Evolutionary conservation across 2,329 filamentous ascomycete species (phyloP).

Genomic region (Huntiella omanensis): DNA sequence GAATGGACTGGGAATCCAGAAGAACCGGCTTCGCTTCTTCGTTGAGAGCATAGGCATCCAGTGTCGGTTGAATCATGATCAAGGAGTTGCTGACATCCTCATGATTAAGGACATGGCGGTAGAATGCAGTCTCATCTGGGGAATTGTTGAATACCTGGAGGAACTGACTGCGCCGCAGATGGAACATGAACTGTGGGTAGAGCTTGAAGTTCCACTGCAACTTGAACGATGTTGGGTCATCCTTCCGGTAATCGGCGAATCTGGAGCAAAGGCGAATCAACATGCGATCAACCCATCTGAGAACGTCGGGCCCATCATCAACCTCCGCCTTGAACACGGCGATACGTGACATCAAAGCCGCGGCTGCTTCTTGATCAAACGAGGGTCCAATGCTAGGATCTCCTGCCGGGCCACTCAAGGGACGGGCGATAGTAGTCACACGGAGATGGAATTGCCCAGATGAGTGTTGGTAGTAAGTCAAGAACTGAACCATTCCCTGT

Average conservation of each 20-base stretch:
- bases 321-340: slow-evolving; percentile 98
- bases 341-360: slow-evolving; percentile 96
- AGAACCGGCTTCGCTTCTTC: slow-evolving; percentile 85
- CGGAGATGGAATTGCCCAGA: slow-evolving; percentile 91
- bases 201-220: slow-evolving; percentile 98
- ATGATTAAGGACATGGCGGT: slow-evolving; percentile 88
- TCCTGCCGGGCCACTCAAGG: slow-evolving; percentile 79
- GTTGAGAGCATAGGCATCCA: slow-evolving; percentile 94
- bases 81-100: slow-evolving; percentile 94
- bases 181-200: slow-evolving; percentile 99
- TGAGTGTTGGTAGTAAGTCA: slow-evolving; percentile 97
- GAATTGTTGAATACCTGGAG: slow-evolving; percentile 99
- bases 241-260: slow-evolving; percentile 95
- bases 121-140: slow-evolving; percentile 97
- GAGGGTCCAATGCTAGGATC: slow-evolving; percentile 91
- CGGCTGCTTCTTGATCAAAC: slow-evolving; percentile 94
- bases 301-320: slow-evolving; percentile 92
- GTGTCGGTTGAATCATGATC: slow-evolving; percentile 95
- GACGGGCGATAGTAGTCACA: slow-evolving; percentile 82
- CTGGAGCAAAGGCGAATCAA: slow-evolving; percentile 88
- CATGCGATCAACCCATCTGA: slow-evolving; percentile 98
- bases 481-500: slow-evolving; percentile 91
- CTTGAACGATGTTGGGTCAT: slow-evolving; percentile 91
- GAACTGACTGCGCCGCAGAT: slow-evolving; percentile 90
- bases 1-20: slow-evolving; percentile 88